phyloP scores from a whole-genome alignment of 768 basidiomycete genomes.

The Naganishia friedmannii region DNA sequence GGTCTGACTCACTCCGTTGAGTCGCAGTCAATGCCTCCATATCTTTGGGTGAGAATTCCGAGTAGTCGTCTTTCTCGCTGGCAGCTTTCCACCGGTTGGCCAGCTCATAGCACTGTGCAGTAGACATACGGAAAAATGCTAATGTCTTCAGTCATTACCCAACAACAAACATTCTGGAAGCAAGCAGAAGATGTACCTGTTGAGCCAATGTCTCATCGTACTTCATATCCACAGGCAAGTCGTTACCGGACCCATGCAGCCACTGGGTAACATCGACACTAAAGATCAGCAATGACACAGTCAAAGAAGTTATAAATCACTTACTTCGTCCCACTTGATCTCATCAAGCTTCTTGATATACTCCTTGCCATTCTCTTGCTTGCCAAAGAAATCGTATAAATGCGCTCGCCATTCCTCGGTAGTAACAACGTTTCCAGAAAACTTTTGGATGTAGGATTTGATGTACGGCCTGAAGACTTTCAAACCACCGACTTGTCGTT shows the following conservation, averaged over 20 bases:
- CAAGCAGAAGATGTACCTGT: constrained; percentile 53
- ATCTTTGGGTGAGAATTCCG: constrained; percentile 64
- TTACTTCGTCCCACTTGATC: constrained; percentile 70
- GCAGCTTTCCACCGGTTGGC: constrained; percentile 72
- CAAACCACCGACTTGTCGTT: constrained; percentile 72
- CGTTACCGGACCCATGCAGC: constrained; percentile 74
- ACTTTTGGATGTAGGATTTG: constrained; percentile 75
- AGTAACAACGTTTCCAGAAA: constrained; percentile 73
- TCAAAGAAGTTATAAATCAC: constrained; percentile 37
- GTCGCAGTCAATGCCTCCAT: constrained; percentile 66
- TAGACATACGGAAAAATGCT: neutral
- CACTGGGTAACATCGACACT: constrained; percentile 53
- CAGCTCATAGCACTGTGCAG: constrained; percentile 58
- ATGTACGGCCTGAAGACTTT: constrained; percentile 81
- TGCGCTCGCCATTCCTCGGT: constrained; percentile 80
- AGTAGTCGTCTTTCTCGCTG: constrained; percentile 57
- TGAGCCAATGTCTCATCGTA: constrained; percentile 72
- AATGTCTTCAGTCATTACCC: neutral
- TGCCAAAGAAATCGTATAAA: constrained; percentile 67
- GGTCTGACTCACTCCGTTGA: constrained; percentile 58
- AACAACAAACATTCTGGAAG: neutral
- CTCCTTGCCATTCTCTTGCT: constrained; percentile 59
- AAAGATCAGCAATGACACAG: constrained; percentile 33
- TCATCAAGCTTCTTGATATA: constrained; percentile 66
- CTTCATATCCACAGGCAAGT: constrained; percentile 69